Evolutionary conservation across 345 rosid genomes (phyloP), one percentile per base, ranked within the genome.

Genomic region (Eucalyptus curtisii): DNA sequence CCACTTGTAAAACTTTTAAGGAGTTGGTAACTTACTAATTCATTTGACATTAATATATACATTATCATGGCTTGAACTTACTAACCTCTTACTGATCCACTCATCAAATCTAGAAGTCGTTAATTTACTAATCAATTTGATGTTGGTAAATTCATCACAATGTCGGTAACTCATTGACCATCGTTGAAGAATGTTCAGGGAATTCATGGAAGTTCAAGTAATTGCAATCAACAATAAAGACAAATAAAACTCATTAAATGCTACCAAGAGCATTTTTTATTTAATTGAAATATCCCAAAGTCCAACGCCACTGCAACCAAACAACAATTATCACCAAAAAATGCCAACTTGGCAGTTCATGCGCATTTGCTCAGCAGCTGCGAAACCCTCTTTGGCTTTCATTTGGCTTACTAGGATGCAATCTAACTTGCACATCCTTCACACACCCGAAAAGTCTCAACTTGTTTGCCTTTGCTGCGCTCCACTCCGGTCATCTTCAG

Each of bases 11-110:
- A 68, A 31, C 80, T 33, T 50, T 4, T 7, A 33, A 68, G 19
- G 42, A 5, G 10, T 68, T 9, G 0, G 24, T 68, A 68, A 31
- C 0, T 1, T 16, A 1, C 22, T 31, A 8, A 68, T 31, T 16
- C 12, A 68, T 68, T 31, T 68, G 42, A 33, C 80, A 33, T 33
- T 33, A 12, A 10, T 3, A 33, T 68, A 33, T 1, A 8, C 1
- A 17, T 33, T 31, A 17, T 10, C 44, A 68, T 68, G 13, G 0
- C 12, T 4, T 13, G 19, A 33, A 71, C 44, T 17, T 33, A 9
- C 24, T 33, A 33, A 68, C 24, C 12, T 68, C 42, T 33, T 68
- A 4, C 24, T 17, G 24, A 33, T 68, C 24, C 22, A 33, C 24
- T 33, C 5, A 37, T 33, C 16, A 68, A 33, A 68, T 68, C 0